Conservation (phyloP, 1,284 basidiomycete genomes). For the Puccinia horiana region DNA sequence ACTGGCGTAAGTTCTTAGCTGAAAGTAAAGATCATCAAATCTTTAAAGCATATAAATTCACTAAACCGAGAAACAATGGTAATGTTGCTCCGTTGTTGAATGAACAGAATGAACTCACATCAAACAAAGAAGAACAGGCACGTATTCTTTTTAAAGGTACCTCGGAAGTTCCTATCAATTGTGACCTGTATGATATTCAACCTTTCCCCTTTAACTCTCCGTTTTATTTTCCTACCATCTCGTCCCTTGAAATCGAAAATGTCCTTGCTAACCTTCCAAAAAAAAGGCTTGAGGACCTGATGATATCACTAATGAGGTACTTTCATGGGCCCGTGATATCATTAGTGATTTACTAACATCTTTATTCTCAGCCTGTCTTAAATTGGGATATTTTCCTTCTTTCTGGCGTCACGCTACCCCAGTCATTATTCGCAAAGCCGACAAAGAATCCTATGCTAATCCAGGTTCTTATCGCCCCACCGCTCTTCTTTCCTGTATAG, state of each 20-base stretch:
- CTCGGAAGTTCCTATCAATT: background rate
- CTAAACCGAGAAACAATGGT: too few relatives aligned
- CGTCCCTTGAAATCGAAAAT: background rate
- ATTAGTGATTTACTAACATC: background rate
- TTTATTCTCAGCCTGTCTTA: background rate
- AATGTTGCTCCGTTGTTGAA: constrained; percentile 6
- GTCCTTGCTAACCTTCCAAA: background rate
- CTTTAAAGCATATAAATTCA: constrained; percentile 10
- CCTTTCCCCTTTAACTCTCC: background rate
- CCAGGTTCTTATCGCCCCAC: too few relatives aligned
- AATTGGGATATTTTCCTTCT: background rate
- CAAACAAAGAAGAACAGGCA: background rate
- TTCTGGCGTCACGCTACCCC: background rate
- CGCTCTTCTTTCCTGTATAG: background rate
- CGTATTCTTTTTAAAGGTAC: constrained; percentile 13
- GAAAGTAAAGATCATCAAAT: background rate
- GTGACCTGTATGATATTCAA: background rate
- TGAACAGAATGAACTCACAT: background rate
- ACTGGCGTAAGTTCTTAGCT: constrained; percentile 26
- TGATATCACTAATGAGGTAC: background rate
- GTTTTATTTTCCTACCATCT: background rate
- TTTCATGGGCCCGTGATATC: background rate
- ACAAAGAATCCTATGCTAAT: too few relatives aligned
- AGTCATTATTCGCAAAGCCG: constrained; percentile 17
- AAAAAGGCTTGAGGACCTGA: background rate